phyloP scores from a whole-genome alignment of 768 basidiomycete genomes.

The Mycena maculata region DNA sequence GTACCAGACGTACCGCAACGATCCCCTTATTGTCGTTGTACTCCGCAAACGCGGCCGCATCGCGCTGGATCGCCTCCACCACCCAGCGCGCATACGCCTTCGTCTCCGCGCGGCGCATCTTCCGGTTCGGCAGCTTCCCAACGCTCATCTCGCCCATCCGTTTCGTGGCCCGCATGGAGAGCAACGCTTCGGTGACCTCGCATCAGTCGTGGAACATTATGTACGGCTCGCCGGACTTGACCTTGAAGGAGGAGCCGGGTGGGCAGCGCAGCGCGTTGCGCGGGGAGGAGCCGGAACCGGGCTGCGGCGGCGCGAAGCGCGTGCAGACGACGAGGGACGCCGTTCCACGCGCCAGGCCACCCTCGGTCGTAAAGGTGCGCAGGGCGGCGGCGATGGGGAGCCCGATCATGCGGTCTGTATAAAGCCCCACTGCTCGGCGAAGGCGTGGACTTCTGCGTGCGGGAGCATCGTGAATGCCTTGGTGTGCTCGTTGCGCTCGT shows the following conservation, averaged over 20 bases:
- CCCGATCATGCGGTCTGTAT: conserved; percentile 75
- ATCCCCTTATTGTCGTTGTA: conserved; percentile 85
- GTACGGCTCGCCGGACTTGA: conserved; percentile 99
- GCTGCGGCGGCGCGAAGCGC: conserved; percentile 16
- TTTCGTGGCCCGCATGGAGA: conserved; percentile 49
- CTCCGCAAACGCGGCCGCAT: conserved; percentile 69
- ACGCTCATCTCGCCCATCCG: conserved; percentile 36
- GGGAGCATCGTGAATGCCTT: conserved; percentile 79
- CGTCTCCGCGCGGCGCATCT: conserved; percentile 83
- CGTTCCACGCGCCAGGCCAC: conserved; percentile 61
- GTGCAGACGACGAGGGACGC: conserved; percentile 31
- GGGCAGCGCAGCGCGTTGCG: conserved; percentile 70
- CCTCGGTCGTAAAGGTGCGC: conserved; percentile 73
- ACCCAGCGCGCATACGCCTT: conserved; percentile 88
- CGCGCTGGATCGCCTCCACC: conserved; percentile 72
- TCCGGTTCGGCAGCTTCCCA: conserved; percentile 66
- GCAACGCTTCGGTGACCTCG: conserved; percentile 85
- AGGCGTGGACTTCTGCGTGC: conserved; percentile 73
- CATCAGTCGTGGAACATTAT: conserved; percentile 99
- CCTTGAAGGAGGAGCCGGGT: conserved; percentile 88
- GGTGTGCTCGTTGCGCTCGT: conserved; percentile 85
- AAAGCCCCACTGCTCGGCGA: conserved; percentile 94
- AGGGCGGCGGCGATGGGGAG: conserved; percentile 76
- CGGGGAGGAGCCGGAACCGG: conserved; percentile 36
- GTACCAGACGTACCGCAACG: conserved; percentile 74